Percentiles rank a stretch among this genome's conserved stretches.
These are phyloP conservation scores for Aspergillus sclerotialis DNA, from an alignment of 2,329 filamentous ascomycete genomes.

Conservation along the genomic window DNA sequence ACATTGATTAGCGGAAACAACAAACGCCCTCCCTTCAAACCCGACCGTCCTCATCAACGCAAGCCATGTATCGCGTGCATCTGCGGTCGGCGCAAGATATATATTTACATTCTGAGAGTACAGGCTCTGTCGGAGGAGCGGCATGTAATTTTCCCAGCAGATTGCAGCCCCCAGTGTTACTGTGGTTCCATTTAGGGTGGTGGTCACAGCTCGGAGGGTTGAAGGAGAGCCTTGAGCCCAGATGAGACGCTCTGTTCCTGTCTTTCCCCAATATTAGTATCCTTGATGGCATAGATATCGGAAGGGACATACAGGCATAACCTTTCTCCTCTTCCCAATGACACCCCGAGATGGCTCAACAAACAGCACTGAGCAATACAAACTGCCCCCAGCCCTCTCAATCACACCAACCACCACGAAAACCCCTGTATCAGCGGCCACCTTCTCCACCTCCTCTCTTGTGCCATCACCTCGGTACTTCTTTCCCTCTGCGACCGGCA, in stretches of 20 bases:
- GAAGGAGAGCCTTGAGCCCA: background rate
- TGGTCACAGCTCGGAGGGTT: slow-evolving; percentile 68
- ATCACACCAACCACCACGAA: no score
- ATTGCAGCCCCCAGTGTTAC: slow-evolving; percentile 81
- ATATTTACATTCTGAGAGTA: slow-evolving; percentile 89
- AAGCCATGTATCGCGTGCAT: slow-evolving; percentile 75
- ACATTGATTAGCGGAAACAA: slow-evolving; percentile 81
- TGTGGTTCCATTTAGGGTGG: slow-evolving; percentile 68
- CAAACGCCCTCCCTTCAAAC: slow-evolving; percentile 75
- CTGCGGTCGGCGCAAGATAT: slow-evolving; percentile 85
- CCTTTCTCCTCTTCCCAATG: background rate
- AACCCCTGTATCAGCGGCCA: no score
- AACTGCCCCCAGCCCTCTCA: background rate
- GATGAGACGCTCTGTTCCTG: background rate
- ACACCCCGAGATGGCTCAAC: slow-evolving; percentile 1
- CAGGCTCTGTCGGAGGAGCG: slow-evolving; percentile 70
- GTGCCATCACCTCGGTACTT: slow-evolving; percentile 12
- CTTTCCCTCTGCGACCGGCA: no score
- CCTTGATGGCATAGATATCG: background rate
- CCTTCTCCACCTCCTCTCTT: slow-evolving; percentile 9
- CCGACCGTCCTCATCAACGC: slow-evolving; percentile 75
- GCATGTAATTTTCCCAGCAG: slow-evolving; percentile 98
- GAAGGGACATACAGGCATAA: background rate
- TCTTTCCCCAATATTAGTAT: no score
- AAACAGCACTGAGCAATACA: background rate